Evolutionary conservation across 768 basidiomycete genomes (phyloP), one percentile per base, ranked within the genome.

Genomic region (Wakefieldia striispora): DNA sequence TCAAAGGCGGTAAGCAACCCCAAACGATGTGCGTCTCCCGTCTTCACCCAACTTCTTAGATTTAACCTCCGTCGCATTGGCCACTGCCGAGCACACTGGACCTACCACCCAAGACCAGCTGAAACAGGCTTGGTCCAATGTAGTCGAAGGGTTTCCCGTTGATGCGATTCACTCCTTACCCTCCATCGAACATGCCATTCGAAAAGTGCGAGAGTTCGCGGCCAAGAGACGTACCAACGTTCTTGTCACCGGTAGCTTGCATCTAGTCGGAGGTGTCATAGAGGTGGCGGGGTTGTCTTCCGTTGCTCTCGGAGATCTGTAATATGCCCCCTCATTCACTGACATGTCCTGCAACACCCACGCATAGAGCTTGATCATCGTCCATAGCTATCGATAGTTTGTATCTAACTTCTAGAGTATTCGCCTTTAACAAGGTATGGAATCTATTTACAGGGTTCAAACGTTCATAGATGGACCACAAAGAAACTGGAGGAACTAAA

Each of bases 191-290:
- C 86, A 97, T 62, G 92, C 95, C 4, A 75, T 97, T n/a, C 73
- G 76, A 26, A 61, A 81, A 21, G 78, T 92, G 4, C 76, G 83
- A 12, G 59, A 68, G 3, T 60, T 81, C n/a, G 54, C 64, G 6
- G 53, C 61, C 5, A 57, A 64, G 2, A 62, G 57, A 36, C 60
- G 69, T 1, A 65, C 70, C 12, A 75, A 87, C 48, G 82, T 93
- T n/a, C 74, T 99, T 14, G 93, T 95, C 6, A 79, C 92, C 3
- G 97, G 97, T 4, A 97, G 93, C 68, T 66, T 99, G 54, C 95
- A 95, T 70, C 78, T 99, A 14, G 84, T 98, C 7, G 97, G 97
- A 17, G 97, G 97, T 2, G 75, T 94, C 12, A 87, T 98, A 46
- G 95, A 97, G 63, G 93, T 91, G 13, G 89, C 93, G 16, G 86